Percentiles rank a stretch among this genome's conserved stretches.
Conservation (phyloP, 2,329 filamentous ascomycete genomes). For the Kalmusia sp. region DNA sequence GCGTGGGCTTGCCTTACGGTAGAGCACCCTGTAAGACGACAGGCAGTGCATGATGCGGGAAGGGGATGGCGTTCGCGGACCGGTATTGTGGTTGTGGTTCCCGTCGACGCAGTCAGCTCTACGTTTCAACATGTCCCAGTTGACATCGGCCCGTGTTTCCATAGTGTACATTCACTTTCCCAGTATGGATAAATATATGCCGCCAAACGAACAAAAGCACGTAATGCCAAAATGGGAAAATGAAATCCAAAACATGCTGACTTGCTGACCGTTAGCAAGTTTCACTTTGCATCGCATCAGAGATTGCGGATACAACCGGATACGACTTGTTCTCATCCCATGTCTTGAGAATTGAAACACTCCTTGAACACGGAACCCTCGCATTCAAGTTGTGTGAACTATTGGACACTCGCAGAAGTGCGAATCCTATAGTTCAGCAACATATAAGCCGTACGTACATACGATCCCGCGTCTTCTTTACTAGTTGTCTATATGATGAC, state of each 20-base stretch:
- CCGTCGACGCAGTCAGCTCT: slow-evolving; percentile 1
- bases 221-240: neutral
- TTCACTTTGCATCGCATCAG: neutral
- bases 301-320: too few species aligned
- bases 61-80: neutral
- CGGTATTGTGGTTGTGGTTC: neutral
- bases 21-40: neutral
- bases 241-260: neutral
- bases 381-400: neutral
- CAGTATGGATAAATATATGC: too few species aligned
- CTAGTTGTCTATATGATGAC: neutral
- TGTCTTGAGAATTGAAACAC: neutral
- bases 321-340: too few species aligned
- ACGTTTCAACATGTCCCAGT: neutral
- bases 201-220: neutral
- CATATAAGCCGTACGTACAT: neutral
- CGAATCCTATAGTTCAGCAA: neutral
- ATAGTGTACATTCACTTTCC: too few species aligned
- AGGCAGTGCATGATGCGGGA: neutral
- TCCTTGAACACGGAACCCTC: neutral
- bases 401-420: neutral
- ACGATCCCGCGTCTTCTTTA: neutral
- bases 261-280: neutral
- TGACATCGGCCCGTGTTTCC: neutral
- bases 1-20: neutral